phyloP scores from a whole-genome alignment of 305 asterid species.

The Andrographis paniculata region DNA sequence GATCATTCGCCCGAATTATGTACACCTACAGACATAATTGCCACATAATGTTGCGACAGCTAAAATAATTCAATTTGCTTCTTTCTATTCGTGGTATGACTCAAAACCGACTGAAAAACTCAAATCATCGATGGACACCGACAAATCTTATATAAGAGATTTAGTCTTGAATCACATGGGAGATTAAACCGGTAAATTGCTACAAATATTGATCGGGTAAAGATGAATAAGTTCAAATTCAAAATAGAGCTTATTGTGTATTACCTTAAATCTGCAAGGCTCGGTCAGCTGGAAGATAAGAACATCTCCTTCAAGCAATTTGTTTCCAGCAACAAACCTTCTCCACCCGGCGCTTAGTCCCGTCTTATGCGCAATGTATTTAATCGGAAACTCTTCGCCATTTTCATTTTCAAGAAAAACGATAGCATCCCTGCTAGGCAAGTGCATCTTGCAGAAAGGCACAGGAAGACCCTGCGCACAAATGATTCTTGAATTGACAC shows the following conservation, averaged over 20 bases:
- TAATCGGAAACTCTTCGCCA: constrained; percentile 60
- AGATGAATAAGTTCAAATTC: too few species aligned
- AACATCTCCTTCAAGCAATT: constrained; percentile 85
- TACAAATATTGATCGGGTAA: too few species aligned
- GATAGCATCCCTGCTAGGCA: constrained; percentile 53
- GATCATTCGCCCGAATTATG: constrained; percentile 56
- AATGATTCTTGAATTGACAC: constrained; percentile 6
- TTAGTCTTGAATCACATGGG: too few species aligned
- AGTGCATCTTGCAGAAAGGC: constrained; percentile 72
- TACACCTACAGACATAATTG: constrained; percentile 39
- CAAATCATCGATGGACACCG: too few species aligned
- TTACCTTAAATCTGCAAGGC: constrained; percentile 79
- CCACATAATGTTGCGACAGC: constrained; percentile 11
- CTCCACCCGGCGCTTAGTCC: constrained; percentile 99
- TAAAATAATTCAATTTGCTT: too few species aligned
- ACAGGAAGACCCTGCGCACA: constrained; percentile 77
- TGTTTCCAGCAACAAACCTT: constrained; percentile 72
- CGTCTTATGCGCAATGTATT: constrained; percentile 77
- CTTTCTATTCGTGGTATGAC: too few species aligned
- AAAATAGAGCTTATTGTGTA: too few species aligned
- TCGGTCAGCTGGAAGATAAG: constrained; percentile 31
- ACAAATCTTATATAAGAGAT: too few species aligned
- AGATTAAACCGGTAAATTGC: too few species aligned
- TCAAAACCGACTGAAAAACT: too few species aligned
- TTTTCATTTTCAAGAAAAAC: constrained; percentile 58